Base-by-base conservation (phyloP, 192 early-diverging fungal species). In the Diversispora epigaea region DNA sequence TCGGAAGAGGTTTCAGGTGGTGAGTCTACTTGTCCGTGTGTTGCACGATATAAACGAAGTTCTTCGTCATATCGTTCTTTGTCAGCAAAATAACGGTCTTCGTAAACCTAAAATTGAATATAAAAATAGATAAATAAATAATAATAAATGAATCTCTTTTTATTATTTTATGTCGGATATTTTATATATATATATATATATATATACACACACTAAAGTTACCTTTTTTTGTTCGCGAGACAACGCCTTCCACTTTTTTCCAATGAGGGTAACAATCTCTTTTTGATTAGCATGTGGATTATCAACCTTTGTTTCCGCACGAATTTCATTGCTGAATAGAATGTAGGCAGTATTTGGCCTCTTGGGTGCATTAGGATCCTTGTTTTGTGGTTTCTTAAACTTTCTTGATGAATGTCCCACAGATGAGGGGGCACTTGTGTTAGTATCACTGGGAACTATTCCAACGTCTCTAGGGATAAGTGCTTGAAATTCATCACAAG, bases 281-380 rank as follows among this genome's bases (percentile, higher is more conserved):
- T 75, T 75, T 65, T 75, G 73, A 40, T 75, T 75, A 46, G 84
- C 90, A 2, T 89, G 84, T 52, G 94, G 93, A 90, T 95, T 93
- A 60, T 92, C 86, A 56, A 88, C 88, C 86, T 92, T 89, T 55
- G 96, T 91, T 39, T 82, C 80, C 45, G 88, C 73, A 62, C 96
- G 87, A 84, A 89, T 90, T 73, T 89, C 94, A 82, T 94, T 86
- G 41, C 92, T 92, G 84, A 93, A 98, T 83, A 94, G 85, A 84
- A 98, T 91, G 87, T 94, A 98, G 19, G 93, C 94, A 17, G 96
- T 93, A 66, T 95, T 85, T 4, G 91, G 87, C 85, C 92, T 92
- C 88, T 98, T 98, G 83, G 96, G 96, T 15, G 91, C 92, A 76
- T 86, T 88, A 57, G 91, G 89, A 88, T 95, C 92, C 89, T 97